phyloP scores from a whole-genome alignment of 768 basidiomycete genomes.

The Suillus lakei region DNA sequence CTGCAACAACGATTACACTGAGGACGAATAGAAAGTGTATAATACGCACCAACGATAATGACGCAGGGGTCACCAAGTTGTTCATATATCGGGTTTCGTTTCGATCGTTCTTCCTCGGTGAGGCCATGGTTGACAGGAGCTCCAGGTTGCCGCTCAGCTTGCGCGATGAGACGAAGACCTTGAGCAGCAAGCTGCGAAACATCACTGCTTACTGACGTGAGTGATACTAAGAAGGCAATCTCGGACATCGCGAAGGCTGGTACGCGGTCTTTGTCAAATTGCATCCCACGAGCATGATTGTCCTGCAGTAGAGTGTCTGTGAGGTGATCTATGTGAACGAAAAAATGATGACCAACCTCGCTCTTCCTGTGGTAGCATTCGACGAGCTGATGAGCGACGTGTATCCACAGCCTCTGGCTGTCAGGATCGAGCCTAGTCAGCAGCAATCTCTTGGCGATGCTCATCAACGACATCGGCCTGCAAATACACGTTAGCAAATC shows the following conservation, averaged over 20 bases:
- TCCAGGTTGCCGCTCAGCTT: constrained; percentile 65
- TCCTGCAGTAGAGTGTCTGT: constrained; percentile 33
- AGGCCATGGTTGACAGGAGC: constrained; percentile 55
- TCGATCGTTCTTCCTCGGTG: constrained; percentile 65
- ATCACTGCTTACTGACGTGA: constrained; percentile 70
- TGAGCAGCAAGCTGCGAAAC: constrained; percentile 73
- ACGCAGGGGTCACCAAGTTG: constrained; percentile 79
- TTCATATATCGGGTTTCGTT: constrained; percentile 76
- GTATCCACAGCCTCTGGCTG: constrained; percentile 70
- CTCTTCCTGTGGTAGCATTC: constrained; percentile 56
- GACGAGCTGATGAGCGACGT: constrained; percentile 62
- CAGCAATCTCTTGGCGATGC: constrained; percentile 61
- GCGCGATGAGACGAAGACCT: constrained; percentile 68
- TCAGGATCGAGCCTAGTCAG: constrained; percentile 63
- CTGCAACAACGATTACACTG: constrained; percentile 38
- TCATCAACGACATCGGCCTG: constrained; percentile 39
- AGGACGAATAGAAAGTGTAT: background rate
- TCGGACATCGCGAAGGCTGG: constrained; percentile 72
- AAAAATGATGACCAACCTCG: constrained; percentile 42
- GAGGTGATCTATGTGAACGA: background rate
- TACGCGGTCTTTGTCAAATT: constrained; percentile 54
- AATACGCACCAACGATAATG: constrained; percentile 63
- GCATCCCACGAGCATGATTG: constrained; percentile 53
- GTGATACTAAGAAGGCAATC: constrained; percentile 70
- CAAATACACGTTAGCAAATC: constrained; percentile 3